Evolutionary conservation across 1,139 yeast genomes (phyloP).

Genomic region (Candida frijolesensis): DNA sequence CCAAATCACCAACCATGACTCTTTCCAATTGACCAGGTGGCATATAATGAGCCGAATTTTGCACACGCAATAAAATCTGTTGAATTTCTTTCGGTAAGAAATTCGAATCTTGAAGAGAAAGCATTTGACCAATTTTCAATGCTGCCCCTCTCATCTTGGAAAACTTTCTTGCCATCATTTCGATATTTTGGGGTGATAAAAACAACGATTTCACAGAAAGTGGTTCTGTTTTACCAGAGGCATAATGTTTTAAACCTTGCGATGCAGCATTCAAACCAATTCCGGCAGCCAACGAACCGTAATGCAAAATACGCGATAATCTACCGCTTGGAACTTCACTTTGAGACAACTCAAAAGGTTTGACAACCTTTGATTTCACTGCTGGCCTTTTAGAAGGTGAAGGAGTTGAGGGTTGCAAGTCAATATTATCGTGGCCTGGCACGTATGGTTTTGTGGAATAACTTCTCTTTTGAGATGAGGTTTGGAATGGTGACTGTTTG

Average conservation of each 20-base stretch:
- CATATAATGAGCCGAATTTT: constrained; percentile 95
- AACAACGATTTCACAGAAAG: constrained; percentile 64
- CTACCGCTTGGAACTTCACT: constrained; percentile 86
- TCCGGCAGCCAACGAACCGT: constrained; percentile 91
- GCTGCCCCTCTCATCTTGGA: constrained; percentile 99
- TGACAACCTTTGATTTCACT: constrained; percentile 25
- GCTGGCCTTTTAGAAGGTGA: constrained; percentile 8
- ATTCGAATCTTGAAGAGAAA: constrained; percentile 88
- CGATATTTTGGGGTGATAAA: constrained; percentile 80
- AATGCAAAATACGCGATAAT: constrained; percentile 84
- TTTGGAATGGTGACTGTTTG: constrained; percentile 10
- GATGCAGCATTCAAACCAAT: constrained; percentile 84
- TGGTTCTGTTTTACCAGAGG: constrained; percentile 39
- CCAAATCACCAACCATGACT: constrained; percentile 74
- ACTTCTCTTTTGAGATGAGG: constrained; percentile 14
- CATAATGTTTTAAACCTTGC: constrained; percentile 73
- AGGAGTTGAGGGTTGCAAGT: constrained; percentile 7
- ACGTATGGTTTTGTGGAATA: constrained; percentile 17
- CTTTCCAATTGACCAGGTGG: constrained; percentile 86
- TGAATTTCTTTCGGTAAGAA: constrained; percentile 86
- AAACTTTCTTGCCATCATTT: constrained; percentile 82
- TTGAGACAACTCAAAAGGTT: constrained; percentile 51
- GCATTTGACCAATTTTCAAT: constrained; percentile 89
- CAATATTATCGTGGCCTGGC: constrained; percentile 12
- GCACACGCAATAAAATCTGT: constrained; percentile 77